These are phyloP conservation scores for Orbilia quercus DNA, from an alignment of 2,329 filamentous ascomycete species.

Conservation along the genomic window DNA sequence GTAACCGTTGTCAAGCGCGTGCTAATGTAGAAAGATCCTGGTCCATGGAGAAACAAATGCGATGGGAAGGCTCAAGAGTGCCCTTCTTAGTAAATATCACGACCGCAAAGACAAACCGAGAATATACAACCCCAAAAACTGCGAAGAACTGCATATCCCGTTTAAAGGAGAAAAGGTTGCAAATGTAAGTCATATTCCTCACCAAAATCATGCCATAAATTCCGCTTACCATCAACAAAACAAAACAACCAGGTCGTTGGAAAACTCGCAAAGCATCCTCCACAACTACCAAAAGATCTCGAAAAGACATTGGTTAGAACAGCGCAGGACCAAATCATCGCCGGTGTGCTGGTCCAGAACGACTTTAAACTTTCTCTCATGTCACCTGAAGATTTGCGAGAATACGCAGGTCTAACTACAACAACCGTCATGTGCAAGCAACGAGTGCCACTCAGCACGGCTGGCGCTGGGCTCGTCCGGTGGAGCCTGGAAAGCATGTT, in stretches of 20 bases:
- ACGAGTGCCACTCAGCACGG: conserved; percentile 84
- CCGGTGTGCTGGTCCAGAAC: conserved; percentile 93
- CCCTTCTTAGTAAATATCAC: conserved; percentile 89
- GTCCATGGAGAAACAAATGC: conserved; percentile 98
- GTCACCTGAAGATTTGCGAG: conserved; percentile 93
- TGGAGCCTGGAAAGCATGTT: conserved; percentile 97
- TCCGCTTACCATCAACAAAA: conserved; percentile 13
- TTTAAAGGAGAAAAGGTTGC: conserved; percentile 96
- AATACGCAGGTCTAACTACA: conserved; percentile 96
- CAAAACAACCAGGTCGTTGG: conserved; percentile 76
- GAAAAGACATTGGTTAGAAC: conserved; percentile 62
- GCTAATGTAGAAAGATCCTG: conserved; percentile 74
- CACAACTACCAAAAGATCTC: conserved; percentile 63
- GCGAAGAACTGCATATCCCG: conserved; percentile 91
- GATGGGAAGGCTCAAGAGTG: conserved; percentile 96
- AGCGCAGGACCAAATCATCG: conserved; percentile 74
- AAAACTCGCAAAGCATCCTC: conserved; percentile 84
- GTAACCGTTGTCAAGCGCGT: conserved; percentile 9
- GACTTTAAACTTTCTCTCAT: conserved; percentile 97
- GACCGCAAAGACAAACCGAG: conserved; percentile 84
- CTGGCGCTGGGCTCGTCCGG: conserved; percentile 87
- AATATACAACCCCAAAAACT: conserved; percentile 92
- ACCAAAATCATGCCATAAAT: not conserved
- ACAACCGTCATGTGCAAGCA: conserved; percentile 95
- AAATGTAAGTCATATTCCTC: conserved; percentile 66